phyloP scores from a whole-genome alignment of 495 filamentous ascomycete species.

The Podospora fimiseda region DNA sequence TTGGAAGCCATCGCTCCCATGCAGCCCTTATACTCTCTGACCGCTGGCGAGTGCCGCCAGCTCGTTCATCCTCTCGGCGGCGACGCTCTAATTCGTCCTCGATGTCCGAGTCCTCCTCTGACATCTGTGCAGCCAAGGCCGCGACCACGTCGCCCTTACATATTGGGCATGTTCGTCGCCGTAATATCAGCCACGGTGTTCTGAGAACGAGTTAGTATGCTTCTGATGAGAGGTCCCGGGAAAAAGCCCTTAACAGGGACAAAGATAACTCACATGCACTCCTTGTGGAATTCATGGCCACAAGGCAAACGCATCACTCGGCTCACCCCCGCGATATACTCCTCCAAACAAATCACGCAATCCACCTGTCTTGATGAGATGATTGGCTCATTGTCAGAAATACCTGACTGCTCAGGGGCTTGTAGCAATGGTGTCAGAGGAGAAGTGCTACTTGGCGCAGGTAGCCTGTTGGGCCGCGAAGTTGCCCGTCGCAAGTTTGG shows the following conservation, averaged over 20 bases:
- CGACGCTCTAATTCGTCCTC: too few species aligned
- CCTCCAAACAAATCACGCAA: slow-evolving; percentile 96
- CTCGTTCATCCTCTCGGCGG: too few species aligned
- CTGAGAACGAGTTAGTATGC: slow-evolving; percentile 42
- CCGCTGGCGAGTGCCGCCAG: too few species aligned
- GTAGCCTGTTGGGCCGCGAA: too few species aligned
- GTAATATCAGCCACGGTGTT: slow-evolving; percentile 95
- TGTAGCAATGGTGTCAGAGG: slow-evolving; percentile 75
- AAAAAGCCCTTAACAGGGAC: too few species aligned
- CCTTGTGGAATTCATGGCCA: slow-evolving; percentile 94
- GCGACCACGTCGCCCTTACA: slow-evolving; percentile 94
- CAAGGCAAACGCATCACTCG: slow-evolving; percentile 97
- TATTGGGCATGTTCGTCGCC: slow-evolving; percentile 91
- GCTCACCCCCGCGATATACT: slow-evolving; percentile 92
- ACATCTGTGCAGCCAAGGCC: slow-evolving; percentile 32
- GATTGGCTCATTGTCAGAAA: slow-evolving; percentile 42
- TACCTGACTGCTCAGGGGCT: slow-evolving; percentile 40
- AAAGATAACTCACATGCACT: slow-evolving; percentile 99
- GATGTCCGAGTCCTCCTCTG: too few species aligned
- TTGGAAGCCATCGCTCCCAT: too few species aligned
- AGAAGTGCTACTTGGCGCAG: slow-evolving; percentile 54
- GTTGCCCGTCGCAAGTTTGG: slow-evolving; percentile 54
- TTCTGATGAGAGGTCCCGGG: too few species aligned
- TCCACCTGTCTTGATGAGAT: slow-evolving; percentile 85
- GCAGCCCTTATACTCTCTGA: too few species aligned